Evolutionary conservation across 257 asterid genomes (phyloP), one percentile per base, ranked within the genome.

Genomic region (Buddleja alternifolia): DNA sequence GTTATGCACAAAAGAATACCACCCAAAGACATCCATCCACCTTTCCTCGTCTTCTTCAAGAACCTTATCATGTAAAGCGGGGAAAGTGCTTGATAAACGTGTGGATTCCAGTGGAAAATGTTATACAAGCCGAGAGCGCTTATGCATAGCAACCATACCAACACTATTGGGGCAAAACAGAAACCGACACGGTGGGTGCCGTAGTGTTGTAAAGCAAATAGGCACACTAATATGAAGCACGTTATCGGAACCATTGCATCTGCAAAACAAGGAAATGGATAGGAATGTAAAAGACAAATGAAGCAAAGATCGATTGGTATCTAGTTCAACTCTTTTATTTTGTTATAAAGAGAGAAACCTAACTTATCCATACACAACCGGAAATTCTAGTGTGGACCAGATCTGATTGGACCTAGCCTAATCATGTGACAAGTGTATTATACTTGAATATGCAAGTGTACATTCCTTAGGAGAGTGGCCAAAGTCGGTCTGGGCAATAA

Each of bases 1-100:
- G 98, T 93, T 67, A 93, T 93, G 88, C 98, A 93, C 73, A 93
- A 77, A 23, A 93, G 93, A 63, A 93, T 88, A 57, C 98, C 98
- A 46, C 98, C 98, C 74, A 93, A 75, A 67, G 98, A 93, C 98
- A 90, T 93, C 98, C 98, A 93, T 54, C 98, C 98, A n/a, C 93
- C 80, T 80, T 85, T 85, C 65, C 88, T 81, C n/a, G 98, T 93
- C 87, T 93, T 93, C 85, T 88, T 93, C 85, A 93, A 69, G 73
- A 93, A 93, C 77, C 54, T 83, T 39, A 84, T 70, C 98, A 93
- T 93, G 82, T 93, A 93, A 55, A 77, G 42, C 3, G 98, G 98
- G 32, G 98, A 90, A 61, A 90, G 92, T 1, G 97, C 98, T 84
- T 87, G 83, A 73, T 93, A 93, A 39, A 93, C 93, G 7, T 80